Evolutionary conservation across 2,329 filamentous ascomycete species (phyloP).

Genomic region (Fusarium robinianum): DNA sequence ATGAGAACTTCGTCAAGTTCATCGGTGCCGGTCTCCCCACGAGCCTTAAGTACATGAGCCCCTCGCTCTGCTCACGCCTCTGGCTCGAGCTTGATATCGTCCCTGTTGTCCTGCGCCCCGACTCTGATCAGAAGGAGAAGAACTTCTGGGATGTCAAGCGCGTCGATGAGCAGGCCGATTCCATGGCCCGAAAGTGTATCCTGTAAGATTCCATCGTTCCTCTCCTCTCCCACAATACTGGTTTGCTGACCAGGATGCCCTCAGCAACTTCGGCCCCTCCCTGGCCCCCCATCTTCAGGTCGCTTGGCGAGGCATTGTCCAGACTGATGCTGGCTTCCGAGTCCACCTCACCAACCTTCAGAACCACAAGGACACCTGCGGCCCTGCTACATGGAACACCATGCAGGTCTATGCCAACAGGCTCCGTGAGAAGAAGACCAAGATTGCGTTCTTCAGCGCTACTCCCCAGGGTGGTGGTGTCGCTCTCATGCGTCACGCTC

Average conservation of each 20-base stretch:
- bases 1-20: conserved; percentile 72
- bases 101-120: conserved; percentile 65
- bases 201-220: conserved; percentile 54
- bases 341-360: conserved; percentile 61
- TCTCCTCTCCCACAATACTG: neutral
- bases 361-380: conserved; percentile 65
- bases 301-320: conserved; percentile 68
- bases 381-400: conserved; percentile 65
- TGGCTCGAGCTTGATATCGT: conserved; percentile 80
- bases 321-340: conserved; percentile 69
- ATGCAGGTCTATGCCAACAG: conserved; percentile 65
- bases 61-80: conserved; percentile 68
- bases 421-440: conserved; percentile 66
- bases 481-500: conserved; percentile 78
- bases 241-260: neutral
- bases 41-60: conserved; percentile 62
- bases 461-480: conserved; percentile 85
- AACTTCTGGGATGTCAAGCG: conserved; percentile 58
- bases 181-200: conserved; percentile 78
- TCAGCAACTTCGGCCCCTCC: conserved; percentile 73
- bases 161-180: conserved; percentile 82
- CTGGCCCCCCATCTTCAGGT: conserved; percentile 70
- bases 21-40: conserved; percentile 72
- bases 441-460: conserved; percentile 78
- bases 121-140: conserved; percentile 48